phyloP scores from a whole-genome alignment of 2,329 filamentous ascomycete species.

The Microdochium nivale region DNA sequence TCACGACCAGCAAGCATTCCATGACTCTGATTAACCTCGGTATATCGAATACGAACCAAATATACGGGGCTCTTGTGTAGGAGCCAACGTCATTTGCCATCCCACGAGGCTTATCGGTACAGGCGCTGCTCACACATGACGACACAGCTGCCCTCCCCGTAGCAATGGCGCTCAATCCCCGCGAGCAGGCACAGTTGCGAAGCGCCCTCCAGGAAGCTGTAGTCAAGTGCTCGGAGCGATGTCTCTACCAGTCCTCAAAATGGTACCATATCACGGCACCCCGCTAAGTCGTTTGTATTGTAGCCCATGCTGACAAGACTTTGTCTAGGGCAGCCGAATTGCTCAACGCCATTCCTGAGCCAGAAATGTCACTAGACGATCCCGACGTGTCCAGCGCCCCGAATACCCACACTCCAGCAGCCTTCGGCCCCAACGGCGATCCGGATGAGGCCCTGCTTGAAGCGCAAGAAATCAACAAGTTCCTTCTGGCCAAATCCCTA shows the following conservation, averaged over 20 bases:
- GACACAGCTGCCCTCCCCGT: not conserved
- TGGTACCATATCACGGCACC: slow-evolving; percentile 49
- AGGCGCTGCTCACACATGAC: not conserved
- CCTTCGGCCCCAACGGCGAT: slow-evolving; percentile 53
- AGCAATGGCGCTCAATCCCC: slow-evolving; percentile 44
- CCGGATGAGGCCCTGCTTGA: slow-evolving; percentile 69
- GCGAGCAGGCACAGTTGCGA: slow-evolving; percentile 57
- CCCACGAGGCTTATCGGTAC: not conserved
- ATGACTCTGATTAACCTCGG: no score
- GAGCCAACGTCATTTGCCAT: not conserved
- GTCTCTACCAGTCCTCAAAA: slow-evolving; percentile 93
- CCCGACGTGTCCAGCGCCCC: slow-evolving; percentile 16
- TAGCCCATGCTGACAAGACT: slow-evolving; percentile 6
- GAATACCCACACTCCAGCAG: slow-evolving; percentile 35
- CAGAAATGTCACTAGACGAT: slow-evolving; percentile 19
- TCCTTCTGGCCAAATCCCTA: slow-evolving; percentile 83
- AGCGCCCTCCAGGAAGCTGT: slow-evolving; percentile 75
- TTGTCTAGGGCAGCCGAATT: slow-evolving; percentile 79
- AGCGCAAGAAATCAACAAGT: slow-evolving; percentile 70
- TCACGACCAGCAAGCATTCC: no score
- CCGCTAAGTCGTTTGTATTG: not conserved
- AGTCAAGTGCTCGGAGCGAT: slow-evolving; percentile 85
- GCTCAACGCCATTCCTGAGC: slow-evolving; percentile 68
- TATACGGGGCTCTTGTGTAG: no score
- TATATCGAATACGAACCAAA: no score